phyloP scores from a whole-genome alignment of 1,139 yeast species.

The Meyerozyma carpophila region DNA sequence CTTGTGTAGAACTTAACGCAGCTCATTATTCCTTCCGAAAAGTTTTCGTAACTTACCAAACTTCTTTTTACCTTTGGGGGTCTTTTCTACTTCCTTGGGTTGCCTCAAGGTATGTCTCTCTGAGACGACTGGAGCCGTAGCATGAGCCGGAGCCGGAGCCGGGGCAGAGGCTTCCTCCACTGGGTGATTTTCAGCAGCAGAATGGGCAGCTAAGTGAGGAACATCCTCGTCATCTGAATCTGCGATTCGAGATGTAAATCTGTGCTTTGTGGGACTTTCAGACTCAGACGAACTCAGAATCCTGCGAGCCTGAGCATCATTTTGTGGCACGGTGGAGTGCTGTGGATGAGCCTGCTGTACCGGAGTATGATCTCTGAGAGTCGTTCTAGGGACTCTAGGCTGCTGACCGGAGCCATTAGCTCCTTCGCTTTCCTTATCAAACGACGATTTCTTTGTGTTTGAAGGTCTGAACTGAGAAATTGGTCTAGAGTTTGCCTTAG shows the following conservation, averaged over 20 bases:
- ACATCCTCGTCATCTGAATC: conserved; percentile 51
- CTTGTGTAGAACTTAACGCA: not conserved
- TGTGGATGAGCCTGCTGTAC: conserved; percentile 5
- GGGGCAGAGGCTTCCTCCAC: conserved; percentile 4
- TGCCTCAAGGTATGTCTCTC: not conserved
- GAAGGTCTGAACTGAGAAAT: conserved; percentile 34
- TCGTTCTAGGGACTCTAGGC: not conserved
- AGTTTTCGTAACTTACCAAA: conserved; percentile 56
- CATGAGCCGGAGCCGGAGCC: not conserved
- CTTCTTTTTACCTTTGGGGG: conserved; percentile 40
- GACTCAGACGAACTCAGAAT: not conserved
- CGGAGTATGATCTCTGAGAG: not conserved
- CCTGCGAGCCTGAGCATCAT: conserved; percentile 9
- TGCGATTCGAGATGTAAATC: conserved; percentile 42
- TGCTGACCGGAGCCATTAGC: conserved; percentile 2
- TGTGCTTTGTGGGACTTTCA: not conserved
- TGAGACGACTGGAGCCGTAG: not conserved
- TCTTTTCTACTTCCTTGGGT: conserved; percentile 9
- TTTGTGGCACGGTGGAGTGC: not conserved
- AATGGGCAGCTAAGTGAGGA: conserved; percentile 5
- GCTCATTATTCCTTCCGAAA: conserved; percentile 39
- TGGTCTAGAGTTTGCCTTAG: conserved; percentile 43
- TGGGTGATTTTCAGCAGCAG: not conserved
- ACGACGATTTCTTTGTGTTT: conserved; percentile 47
- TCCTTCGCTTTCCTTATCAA: conserved; percentile 31